Base-by-base conservation (phyloP, 1,139 yeast species). In the Suhomyces maxii region DNA sequence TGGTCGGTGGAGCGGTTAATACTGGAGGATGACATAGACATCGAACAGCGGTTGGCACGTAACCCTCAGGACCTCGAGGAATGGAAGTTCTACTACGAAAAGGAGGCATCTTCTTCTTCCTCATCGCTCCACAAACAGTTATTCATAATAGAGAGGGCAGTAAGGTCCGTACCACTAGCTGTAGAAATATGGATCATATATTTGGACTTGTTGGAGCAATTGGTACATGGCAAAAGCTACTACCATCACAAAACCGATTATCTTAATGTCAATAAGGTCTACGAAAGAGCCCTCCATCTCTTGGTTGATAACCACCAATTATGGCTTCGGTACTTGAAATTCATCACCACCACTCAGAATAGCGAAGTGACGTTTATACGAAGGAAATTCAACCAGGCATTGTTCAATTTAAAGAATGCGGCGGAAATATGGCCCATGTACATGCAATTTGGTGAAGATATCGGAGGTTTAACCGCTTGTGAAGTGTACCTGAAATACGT, bases 341-440 rank as follows among this genome's bases (percentile, higher is more conserved):
- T 79, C 54, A 60, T 84, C 18, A 48, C 70, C 18, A 56, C 39
- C 63, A 73, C 50, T 14, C 63, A 56, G 36, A 43, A 57, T 8
- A 53, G 65, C 33, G 72, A 77, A 49, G 63, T 83, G 1, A 64
- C 77, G 0, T 52, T 61, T 37, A 76, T 81, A 18, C 66, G 89
- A 45, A 59, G 64, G 9, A 67, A 70, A 4, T 82, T 86, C 54
- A 79, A 86, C 59, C 59, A 64, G 33, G 78, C 87, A 1, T 64
- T 89, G 9, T 71, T 71, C 46, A 57, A 67, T 6, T 55, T 86
- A 7, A 80, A 86, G 0, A 79, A 79, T 32, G 96, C 87, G 59
- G 63, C 63, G 7, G 54, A 67, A 25, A 66, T 89, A 3, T 89
- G 96, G 96, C 77, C 78, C 0, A 45, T 73, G 26, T 83, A 76